phyloP scores from a whole-genome alignment of 1,139 yeast genomes.

The Eremothecium gossypii region DNA sequence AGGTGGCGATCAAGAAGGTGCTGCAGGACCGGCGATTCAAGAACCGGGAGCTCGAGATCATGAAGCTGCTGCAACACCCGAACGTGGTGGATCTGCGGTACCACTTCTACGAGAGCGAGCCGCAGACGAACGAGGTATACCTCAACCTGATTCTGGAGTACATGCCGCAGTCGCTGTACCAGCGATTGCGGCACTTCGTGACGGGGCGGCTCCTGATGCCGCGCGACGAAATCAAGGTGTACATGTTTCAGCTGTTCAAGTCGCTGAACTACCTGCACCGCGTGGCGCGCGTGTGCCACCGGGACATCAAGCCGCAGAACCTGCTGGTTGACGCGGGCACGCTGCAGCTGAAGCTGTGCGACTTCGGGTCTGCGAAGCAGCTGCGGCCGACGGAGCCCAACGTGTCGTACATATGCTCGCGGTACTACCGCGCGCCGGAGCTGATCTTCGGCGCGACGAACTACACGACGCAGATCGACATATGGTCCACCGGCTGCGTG shows the following conservation, averaged over 20 bases:
- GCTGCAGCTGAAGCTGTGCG: slow-evolving; percentile 84
- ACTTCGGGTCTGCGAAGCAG: slow-evolving; percentile 96
- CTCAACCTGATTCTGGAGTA: slow-evolving; percentile 82
- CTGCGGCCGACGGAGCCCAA: slow-evolving; percentile 86
- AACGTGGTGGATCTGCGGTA: slow-evolving; percentile 85
- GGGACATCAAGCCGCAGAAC: slow-evolving; percentile 96
- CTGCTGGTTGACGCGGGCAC: slow-evolving; percentile 76
- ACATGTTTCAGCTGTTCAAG: slow-evolving; percentile 85
- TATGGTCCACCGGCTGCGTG: slow-evolving; percentile 98
- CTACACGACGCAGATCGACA: slow-evolving; percentile 92
- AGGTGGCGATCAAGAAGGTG: slow-evolving; percentile 89
- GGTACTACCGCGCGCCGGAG: slow-evolving; percentile 95
- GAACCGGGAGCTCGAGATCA: slow-evolving; percentile 91
- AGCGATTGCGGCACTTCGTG: slow-evolving; percentile 79
- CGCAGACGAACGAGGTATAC: slow-evolving; percentile 46
- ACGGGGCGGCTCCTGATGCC: slow-evolving; percentile 76
- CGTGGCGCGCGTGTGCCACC: slow-evolving; percentile 78
- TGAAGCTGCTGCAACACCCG: slow-evolving; percentile 76
- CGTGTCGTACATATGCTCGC: slow-evolving; percentile 90
- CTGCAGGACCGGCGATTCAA: slow-evolving; percentile 92
- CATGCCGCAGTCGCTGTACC: slow-evolving; percentile 90
- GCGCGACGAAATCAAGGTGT: slow-evolving; percentile 73
- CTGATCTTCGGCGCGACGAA: slow-evolving; percentile 84
- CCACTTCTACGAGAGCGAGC: slow-evolving; percentile 67
- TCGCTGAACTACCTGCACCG: slow-evolving; percentile 88